Base-by-base conservation (phyloP, 441 rosid genomes). In the Mallotus japonicus region DNA sequence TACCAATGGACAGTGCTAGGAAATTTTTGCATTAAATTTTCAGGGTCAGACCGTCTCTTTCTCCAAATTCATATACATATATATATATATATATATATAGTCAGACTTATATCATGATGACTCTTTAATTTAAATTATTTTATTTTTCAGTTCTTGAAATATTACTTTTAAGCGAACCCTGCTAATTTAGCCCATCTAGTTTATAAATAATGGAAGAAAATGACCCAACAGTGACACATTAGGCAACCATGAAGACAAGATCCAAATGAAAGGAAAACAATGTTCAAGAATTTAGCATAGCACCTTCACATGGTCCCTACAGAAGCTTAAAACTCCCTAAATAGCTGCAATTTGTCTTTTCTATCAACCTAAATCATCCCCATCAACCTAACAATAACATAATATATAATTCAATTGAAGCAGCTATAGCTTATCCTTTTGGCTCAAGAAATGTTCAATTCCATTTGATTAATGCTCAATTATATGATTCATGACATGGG, bases 231-330 rank as follows among this genome's bases (percentile, higher is more conserved):
- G 47, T 28, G 77, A 62, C 72, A 53, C 1, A 71, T 65, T 76
- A 64, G 47, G 70, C 71, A 77, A 65, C 62, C 46, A 56, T 28
- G 46, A 73, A 58, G 77, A 67, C 62, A 70, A 67, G 65, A 76
- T 61, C 67, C 71, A 62, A 67, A 63, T 32, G 55, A 60, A 61
- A 71, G 49, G 60, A 61, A 62, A 72, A 16, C 7, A 51, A 59
- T 64, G 71, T 34, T 78, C 42, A 71, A 73, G 74, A 78, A 7
- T 44, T 58, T 70, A 44, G 57, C 32, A 62, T 70, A 44, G 57
- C 32, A 62, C 49, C 44, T 71, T 73, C 47, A 5, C 42, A 70
- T 78, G 80, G 83, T 54, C 82, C 85, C 77, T 69, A 68, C 55
- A 16, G 22, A 12, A 37, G 64, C 46, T 73, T 51, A 32, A 62